Percentiles rank a stretch among this genome's conserved stretches.
phyloP scores from a whole-genome alignment of 441 rosid genomes.

The Gossypium schwendimanii region DNA sequence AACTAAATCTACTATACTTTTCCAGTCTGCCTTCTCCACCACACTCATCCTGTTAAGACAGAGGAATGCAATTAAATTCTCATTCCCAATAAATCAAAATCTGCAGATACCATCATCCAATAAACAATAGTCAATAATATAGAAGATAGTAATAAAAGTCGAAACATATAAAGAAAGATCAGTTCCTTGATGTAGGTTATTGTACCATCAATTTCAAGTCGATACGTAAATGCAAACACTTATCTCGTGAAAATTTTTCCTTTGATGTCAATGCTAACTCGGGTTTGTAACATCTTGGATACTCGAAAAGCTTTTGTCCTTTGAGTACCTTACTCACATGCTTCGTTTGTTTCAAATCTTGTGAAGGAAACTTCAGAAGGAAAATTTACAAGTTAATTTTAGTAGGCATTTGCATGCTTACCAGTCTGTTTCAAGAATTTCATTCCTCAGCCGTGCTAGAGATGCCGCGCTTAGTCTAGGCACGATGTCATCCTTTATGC shows the following conservation, averaged over 20 bases:
- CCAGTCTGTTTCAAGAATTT: constrained; percentile 85
- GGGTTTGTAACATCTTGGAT: not conserved
- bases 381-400: not conserved
- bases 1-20: constrained; percentile 56
- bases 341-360: not conserved
- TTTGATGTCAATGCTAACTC: not conserved
- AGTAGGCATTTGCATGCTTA: constrained; percentile 21
- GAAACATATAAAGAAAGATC: not conserved
- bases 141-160: not conserved
- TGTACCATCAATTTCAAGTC: not conserved
- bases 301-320: not conserved
- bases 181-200: not conserved
- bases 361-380: not conserved
- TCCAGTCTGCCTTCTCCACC: constrained; percentile 86
- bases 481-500: constrained; percentile 71
- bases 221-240: not conserved
- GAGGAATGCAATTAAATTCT: constrained; percentile 1
- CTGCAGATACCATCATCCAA: not conserved
- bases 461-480: constrained; percentile 80
- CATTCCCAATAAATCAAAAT: not conserved
- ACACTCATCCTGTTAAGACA: constrained; percentile 60
- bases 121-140: not conserved
- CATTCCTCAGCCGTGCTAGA: constrained; percentile 66
- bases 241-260: not conserved
- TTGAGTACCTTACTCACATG: not conserved